Evolutionary conservation across 1,139 yeast species (phyloP).

Genomic region (Magnusiomyces suaveolens): DNA sequence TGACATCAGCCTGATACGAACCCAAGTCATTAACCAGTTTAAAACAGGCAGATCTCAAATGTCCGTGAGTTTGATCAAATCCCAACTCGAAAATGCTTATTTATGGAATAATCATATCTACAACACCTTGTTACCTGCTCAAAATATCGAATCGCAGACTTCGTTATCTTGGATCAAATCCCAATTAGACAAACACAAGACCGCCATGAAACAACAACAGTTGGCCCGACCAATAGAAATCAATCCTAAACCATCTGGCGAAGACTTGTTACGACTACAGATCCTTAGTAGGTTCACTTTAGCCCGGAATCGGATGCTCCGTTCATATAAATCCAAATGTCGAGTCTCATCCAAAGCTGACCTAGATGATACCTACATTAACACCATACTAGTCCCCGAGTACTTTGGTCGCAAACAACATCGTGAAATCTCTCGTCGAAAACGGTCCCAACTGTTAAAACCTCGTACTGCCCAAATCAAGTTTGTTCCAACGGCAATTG

Average conservation of each 20-base stretch:
- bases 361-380: conserved; percentile 9
- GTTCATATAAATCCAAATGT: conserved; percentile 1
- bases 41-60: conserved; percentile 7
- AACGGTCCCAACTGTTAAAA: background rate
- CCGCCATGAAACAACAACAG: background rate
- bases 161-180: too few relatives aligned
- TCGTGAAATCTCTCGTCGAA: background rate
- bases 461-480: conserved; percentile 7
- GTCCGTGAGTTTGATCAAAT: conserved; percentile 2
- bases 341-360: conserved; percentile 1
- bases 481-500: conserved; percentile 11
- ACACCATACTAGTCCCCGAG: conserved; percentile 11
- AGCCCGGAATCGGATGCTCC: conserved; percentile 5
- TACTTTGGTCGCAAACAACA: conserved; percentile 5
- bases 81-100: conserved; percentile 1
- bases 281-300: conserved; percentile 2
- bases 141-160: conserved; percentile 5
- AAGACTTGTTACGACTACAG: conserved; percentile 1
- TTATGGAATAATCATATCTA: conserved; percentile 8
- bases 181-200: conserved; percentile 4
- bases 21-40: conserved; percentile 8
- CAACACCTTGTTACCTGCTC: conserved; percentile 1
- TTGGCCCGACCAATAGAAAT: background rate
- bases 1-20: conserved; percentile 4
- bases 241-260: conserved; percentile 5